phyloP scores from a whole-genome alignment of 2,329 filamentous ascomycete species.

The Aspergillus sp. region DNA sequence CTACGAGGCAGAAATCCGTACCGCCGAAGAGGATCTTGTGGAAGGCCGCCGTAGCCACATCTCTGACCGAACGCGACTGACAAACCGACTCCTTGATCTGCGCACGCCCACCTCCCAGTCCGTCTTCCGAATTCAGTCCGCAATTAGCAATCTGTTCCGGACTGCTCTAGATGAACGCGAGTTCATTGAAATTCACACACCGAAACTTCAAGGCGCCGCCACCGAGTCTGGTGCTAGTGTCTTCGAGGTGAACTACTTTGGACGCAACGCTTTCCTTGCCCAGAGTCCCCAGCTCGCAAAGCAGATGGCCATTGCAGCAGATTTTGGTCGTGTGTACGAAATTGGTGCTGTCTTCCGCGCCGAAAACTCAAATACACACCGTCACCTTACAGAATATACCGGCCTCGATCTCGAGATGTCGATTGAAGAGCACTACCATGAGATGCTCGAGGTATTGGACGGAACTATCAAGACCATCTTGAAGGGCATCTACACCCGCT shows the following conservation, averaged over 20 bases:
- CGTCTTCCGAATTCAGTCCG: slow-evolving; percentile 84
- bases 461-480: slow-evolving; percentile 80
- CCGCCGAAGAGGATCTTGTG: slow-evolving; percentile 59
- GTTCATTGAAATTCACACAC: slow-evolving; percentile 93
- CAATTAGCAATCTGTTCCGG: slow-evolving; percentile 80
- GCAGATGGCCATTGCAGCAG: slow-evolving; percentile 88
- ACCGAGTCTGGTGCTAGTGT: slow-evolving; percentile 91
- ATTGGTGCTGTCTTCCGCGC: slow-evolving; percentile 89
- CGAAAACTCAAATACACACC: slow-evolving; percentile 93
- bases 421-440: slow-evolving; percentile 86
- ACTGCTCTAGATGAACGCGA: slow-evolving; percentile 71
- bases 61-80: slow-evolving; percentile 73
- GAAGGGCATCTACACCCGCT: slow-evolving; percentile 70
- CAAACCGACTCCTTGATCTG: slow-evolving; percentile 81
- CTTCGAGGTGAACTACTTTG: slow-evolving; percentile 92
- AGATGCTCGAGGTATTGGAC: slow-evolving; percentile 80
- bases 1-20: slow-evolving; percentile 69
- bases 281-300: slow-evolving; percentile 92
- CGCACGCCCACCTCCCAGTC: slow-evolving; percentile 85
- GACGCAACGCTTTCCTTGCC: slow-evolving; percentile 80
- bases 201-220: slow-evolving; percentile 86
- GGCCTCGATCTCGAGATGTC: slow-evolving; percentile 93
- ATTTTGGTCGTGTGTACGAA: slow-evolving; percentile 88
- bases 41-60: slow-evolving; percentile 65
- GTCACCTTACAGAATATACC: slow-evolving; percentile 92